Conservation (phyloP, 345 rosid genomes). For the Orychophragmus violaceus region DNA sequence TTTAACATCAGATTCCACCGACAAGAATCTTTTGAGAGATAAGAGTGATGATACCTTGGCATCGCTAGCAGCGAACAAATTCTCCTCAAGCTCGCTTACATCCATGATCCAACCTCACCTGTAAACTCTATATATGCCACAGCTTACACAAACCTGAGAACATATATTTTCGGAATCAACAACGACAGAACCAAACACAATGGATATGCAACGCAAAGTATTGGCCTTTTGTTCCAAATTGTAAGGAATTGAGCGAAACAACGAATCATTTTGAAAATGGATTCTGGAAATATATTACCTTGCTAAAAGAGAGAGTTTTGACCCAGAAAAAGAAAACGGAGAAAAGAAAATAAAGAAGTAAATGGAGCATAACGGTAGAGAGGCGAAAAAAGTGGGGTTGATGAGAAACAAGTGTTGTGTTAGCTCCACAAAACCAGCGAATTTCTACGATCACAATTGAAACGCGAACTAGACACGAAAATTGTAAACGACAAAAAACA, state of each 20-base stretch:
- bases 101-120: conserved; percentile 61
- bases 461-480: conserved; percentile 10
- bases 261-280: neutral
- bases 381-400: neutral
- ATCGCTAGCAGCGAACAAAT: conserved; percentile 81
- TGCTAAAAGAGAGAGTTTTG: conserved; percentile 36
- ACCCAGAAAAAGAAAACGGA: conserved; percentile 18
- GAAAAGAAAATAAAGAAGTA: neutral
- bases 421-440: conserved; percentile 26
- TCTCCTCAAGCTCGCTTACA: conserved; percentile 79
- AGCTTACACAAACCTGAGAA: conserved; percentile 3
- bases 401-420: neutral
- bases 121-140: neutral
- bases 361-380: conserved; percentile 13
- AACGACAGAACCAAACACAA: neutral
- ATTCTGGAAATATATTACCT: conserved; percentile 41
- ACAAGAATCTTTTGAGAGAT: neutral
- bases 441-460: conserved; percentile 21
- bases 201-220: neutral
- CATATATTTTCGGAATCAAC: neutral
- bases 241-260: neutral
- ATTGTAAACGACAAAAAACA: neutral
- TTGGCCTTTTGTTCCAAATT: neutral
- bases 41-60: conserved; percentile 62
- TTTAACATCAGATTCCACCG: neutral